Conservation (phyloP, 2,329 filamentous ascomycete genomes). For the Emericellopsis atlantica region DNA sequence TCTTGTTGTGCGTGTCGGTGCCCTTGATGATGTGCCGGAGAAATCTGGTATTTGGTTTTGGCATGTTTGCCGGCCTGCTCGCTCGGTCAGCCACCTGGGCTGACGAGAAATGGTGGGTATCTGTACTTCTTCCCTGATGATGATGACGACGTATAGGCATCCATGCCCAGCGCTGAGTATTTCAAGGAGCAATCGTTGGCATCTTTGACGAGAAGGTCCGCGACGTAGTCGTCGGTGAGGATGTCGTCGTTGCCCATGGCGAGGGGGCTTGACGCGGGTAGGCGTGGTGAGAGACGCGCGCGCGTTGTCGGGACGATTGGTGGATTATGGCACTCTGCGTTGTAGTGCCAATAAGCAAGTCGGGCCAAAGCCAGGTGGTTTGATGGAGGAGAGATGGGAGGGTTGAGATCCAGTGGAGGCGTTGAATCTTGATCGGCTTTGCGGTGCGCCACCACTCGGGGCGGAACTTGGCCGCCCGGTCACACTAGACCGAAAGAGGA, state of each 20-base stretch:
- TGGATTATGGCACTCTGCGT: no score
- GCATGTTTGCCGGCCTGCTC: constrained; percentile 49
- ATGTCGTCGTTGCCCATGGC: constrained; percentile 33
- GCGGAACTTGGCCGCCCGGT: not conserved
- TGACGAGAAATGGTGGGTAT: not conserved
- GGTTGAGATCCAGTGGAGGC: no score
- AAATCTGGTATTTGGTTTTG: constrained; percentile 87
- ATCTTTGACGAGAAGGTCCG: constrained; percentile 66
- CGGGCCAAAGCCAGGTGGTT: no score
- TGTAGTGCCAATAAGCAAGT: no score
- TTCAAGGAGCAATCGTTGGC: constrained; percentile 60
- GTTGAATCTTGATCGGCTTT: not conserved
- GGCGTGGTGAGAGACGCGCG: no score
- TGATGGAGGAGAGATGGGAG: no score
- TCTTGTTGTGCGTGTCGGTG: constrained; percentile 80
- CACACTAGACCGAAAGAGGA: constrained; percentile 14
- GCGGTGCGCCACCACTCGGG: not conserved
- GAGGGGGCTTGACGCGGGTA: not conserved
- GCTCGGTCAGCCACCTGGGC: not conserved
- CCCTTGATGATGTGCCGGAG: constrained; percentile 78
- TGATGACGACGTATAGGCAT: constrained; percentile 36
- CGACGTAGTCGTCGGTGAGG: constrained; percentile 67
- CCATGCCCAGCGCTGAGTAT: constrained; percentile 63
- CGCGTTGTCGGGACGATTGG: no score
- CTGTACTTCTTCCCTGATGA: constrained; percentile 25